Conservation (phyloP, 345 rosid species). For the Lepidium didymum region DNA sequence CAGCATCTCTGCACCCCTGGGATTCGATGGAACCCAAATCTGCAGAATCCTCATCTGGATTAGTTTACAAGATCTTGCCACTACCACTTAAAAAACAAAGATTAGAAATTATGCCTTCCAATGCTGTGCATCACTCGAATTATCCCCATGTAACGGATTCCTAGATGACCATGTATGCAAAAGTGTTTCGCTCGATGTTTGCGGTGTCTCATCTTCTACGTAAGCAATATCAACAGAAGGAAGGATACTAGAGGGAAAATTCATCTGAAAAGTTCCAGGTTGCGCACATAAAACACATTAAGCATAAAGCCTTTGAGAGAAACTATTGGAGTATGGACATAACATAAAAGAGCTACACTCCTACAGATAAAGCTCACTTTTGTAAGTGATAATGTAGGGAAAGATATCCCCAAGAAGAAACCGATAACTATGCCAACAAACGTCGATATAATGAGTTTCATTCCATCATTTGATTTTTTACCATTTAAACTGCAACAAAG, state of each 20-base stretch:
- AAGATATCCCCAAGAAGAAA: slow-evolving; percentile 74
- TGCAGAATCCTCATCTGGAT: slow-evolving; percentile 28
- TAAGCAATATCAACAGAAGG: slow-evolving; percentile 56
- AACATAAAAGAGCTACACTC: neutral
- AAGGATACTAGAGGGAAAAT: slow-evolving; percentile 49
- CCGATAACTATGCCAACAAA: slow-evolving; percentile 69
- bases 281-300: neutral
- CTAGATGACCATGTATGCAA: slow-evolving; percentile 68
- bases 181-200: slow-evolving; percentile 61
- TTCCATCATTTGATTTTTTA: slow-evolving; percentile 56
- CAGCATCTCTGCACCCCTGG: slow-evolving; percentile 85
- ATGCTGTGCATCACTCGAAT: slow-evolving; percentile 18
- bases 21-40: slow-evolving; percentile 96
- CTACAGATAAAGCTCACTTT: slow-evolving; percentile 18
- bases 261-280: slow-evolving; percentile 41
- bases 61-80: slow-evolving; percentile 9
- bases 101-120: slow-evolving; percentile 34
- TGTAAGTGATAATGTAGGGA: slow-evolving; percentile 65
- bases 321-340: neutral
- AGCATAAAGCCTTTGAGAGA: neutral
- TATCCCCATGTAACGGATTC: slow-evolving; percentile 24
- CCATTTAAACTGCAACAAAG: slow-evolving; percentile 42
- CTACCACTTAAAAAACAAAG: neutral
- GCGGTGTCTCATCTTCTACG: slow-evolving; percentile 64
- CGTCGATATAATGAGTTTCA: slow-evolving; percentile 60